Conservation (phyloP, 2,329 filamentous ascomycete genomes). For the Diaporthe sp. region DNA sequence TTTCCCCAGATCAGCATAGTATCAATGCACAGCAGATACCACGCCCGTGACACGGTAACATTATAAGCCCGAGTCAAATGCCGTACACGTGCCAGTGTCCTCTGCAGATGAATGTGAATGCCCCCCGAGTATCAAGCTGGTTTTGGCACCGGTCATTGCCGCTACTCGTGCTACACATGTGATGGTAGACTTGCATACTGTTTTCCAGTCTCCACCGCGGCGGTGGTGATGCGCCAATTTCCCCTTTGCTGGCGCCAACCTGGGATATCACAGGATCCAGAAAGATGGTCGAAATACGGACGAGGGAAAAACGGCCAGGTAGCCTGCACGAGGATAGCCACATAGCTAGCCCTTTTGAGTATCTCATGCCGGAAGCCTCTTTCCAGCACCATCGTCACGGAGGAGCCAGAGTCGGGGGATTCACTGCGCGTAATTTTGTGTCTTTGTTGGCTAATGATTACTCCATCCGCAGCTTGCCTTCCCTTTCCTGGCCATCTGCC, state of each 20-base stretch:
- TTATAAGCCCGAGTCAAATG: slow-evolving; percentile 6
- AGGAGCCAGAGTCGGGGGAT: not conserved
- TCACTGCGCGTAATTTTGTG: slow-evolving; percentile 18
- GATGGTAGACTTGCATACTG: slow-evolving; percentile 13
- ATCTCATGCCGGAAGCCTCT: slow-evolving; percentile 18
- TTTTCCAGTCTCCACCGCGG: not conserved
- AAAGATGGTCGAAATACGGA: slow-evolving; percentile 18
- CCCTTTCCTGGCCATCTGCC: not conserved
- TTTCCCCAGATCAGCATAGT: slow-evolving; percentile 18
- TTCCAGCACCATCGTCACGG: not conserved
- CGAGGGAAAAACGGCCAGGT: not conserved
- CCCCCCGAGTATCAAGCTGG: not conserved
- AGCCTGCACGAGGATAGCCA: not conserved
- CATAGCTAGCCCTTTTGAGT: slow-evolving; percentile 13
- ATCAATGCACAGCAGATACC: slow-evolving; percentile 17
- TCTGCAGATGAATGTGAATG: not conserved
- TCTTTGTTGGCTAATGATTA: slow-evolving; percentile 28
- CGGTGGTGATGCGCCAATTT: slow-evolving; percentile 9
- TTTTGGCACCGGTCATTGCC: not conserved
- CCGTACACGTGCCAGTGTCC: not conserved
- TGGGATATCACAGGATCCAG: not conserved
- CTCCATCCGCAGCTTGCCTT: not conserved
- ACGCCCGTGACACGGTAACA: not conserved
- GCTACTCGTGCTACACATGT: slow-evolving; percentile 20
- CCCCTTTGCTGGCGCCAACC: not conserved